These are phyloP conservation scores for Penicillium sp. DNA, from an alignment of 2,329 filamentous ascomycete species.

Conservation along the genomic window DNA sequence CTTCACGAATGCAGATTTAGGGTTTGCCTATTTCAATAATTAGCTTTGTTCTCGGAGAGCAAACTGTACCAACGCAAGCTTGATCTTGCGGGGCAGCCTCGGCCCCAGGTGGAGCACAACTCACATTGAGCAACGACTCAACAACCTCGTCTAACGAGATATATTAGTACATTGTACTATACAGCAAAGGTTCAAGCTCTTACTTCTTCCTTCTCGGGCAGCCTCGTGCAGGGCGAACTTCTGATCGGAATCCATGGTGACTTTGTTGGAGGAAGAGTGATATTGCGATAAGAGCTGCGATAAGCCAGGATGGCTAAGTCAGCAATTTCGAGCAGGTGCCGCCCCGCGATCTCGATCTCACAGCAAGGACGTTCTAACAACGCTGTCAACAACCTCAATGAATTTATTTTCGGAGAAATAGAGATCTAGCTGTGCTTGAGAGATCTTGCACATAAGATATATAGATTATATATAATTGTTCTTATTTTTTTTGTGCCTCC, in stretches of 20 bases:
- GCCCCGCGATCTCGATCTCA: too few species aligned
- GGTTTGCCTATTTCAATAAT: constrained; percentile 63
- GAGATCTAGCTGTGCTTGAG: not conserved
- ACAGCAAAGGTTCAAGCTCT: constrained; percentile 31
- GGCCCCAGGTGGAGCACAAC: constrained; percentile 21
- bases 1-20: constrained; percentile 67
- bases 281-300: constrained; percentile 26
- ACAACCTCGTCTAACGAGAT: constrained; percentile 59
- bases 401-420: not conserved
- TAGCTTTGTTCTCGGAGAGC: not conserved
- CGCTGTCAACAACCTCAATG: not conserved
- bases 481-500: not conserved
- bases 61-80: not conserved
- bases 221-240: constrained; percentile 84
- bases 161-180: constrained; percentile 22
- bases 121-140: constrained; percentile 70
- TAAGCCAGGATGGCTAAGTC: constrained; percentile 15
- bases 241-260: constrained; percentile 43
- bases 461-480: not conserved
- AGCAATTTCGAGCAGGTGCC: constrained; percentile 7
- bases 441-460: not conserved
- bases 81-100: constrained; percentile 28
- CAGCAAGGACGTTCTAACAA: too few species aligned
- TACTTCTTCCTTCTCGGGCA: constrained; percentile 79
- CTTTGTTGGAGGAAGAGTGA: constrained; percentile 12